phyloP scores from a whole-genome alignment of 2,329 filamentous ascomycete genomes.

The Ascocoryne sarcoides region DNA sequence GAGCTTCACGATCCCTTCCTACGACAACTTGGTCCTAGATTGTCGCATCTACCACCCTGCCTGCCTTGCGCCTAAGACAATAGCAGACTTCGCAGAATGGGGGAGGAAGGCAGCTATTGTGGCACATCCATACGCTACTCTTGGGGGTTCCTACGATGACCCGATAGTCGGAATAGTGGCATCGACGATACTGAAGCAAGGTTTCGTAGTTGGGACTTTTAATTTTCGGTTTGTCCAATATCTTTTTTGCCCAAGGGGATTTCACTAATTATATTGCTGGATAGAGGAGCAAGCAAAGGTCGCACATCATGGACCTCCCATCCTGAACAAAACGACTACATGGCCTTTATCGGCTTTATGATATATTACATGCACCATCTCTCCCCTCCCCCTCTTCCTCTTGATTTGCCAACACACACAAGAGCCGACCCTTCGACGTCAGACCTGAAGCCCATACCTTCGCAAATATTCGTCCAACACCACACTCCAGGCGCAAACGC shows the following conservation, averaged over 20 bases:
- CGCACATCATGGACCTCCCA: conserved; percentile 81
- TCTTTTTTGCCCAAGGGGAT: not conserved
- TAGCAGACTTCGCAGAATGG: conserved; percentile 23
- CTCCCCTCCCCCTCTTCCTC: conserved; percentile 9
- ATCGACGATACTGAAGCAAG: conserved; percentile 49
- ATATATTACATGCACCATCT: conserved; percentile 58
- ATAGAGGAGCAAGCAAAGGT: conserved; percentile 70
- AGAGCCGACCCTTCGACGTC: conserved; percentile 15
- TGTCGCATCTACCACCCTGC: conserved; percentile 74
- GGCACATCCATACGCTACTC: conserved; percentile 82
- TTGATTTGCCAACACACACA: conserved; percentile 6
- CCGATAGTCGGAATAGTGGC: conserved; percentile 61
- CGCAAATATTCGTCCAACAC: conserved; percentile 6
- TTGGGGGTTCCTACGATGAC: conserved; percentile 83
- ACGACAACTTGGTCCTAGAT: conserved; percentile 67
- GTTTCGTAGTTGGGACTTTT: conserved; percentile 76
- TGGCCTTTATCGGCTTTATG: conserved; percentile 72
- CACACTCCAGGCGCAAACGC: not conserved
- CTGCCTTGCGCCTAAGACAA: conserved; percentile 29
- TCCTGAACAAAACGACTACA: conserved; percentile 74
- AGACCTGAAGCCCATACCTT: conserved; percentile 20
- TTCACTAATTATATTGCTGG: conserved; percentile 8
- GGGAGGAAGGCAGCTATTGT: conserved; percentile 52
- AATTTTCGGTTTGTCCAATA: conserved; percentile 65
- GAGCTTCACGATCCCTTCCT: conserved; percentile 73